Conservation (phyloP, 2,329 filamentous ascomycete species). For the Corynespora cassiicola region DNA sequence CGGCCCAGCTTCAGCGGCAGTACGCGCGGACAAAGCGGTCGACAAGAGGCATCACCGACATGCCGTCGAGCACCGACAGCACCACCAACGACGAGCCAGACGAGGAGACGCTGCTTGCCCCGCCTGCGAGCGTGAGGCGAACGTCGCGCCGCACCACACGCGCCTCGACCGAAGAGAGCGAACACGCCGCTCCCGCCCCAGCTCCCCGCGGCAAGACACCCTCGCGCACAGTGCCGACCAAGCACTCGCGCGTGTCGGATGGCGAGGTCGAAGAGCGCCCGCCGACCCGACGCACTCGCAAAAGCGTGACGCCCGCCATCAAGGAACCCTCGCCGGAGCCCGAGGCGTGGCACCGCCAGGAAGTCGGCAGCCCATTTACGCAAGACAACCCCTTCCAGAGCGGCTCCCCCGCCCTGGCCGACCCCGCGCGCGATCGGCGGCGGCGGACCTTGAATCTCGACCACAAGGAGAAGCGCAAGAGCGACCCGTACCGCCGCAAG, state of each 20-base stretch:
- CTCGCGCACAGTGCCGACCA: conserved; percentile 48
- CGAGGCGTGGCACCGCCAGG: conserved; percentile 50
- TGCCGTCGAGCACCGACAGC: conserved; percentile 70
- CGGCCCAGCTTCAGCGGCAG: conserved; percentile 75
- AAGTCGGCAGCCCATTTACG: conserved; percentile 74
- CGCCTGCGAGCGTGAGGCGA: conserved; percentile 45
- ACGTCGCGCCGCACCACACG: conserved; percentile 46
- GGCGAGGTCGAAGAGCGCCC: conserved; percentile 41
- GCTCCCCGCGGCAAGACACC: conserved; percentile 38
- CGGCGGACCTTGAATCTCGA: conserved; percentile 58
- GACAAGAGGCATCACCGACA: conserved; percentile 80
- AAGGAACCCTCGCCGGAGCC: conserved; percentile 59
- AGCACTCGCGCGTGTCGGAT: conserved; percentile 50
- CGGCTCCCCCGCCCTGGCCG: conserved; percentile 66
- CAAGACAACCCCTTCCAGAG: conserved; percentile 94
- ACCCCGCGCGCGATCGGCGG: conserved; percentile 53
- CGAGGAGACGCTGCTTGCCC: conserved; percentile 50
- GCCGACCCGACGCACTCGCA: conserved; percentile 43
- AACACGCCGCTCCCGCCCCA: conserved; percentile 15
- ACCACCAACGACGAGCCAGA: conserved; percentile 62
- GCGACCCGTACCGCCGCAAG: conserved; percentile 49
- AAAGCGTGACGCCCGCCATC: conserved; percentile 45
- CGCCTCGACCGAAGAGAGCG: conserved; percentile 50
- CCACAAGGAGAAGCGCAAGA: conserved; percentile 50
- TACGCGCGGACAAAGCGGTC: conserved; percentile 83